Evolutionary conservation across 1,139 yeast species (phyloP).

Genomic region (Pichia kudriavzevii): DNA sequence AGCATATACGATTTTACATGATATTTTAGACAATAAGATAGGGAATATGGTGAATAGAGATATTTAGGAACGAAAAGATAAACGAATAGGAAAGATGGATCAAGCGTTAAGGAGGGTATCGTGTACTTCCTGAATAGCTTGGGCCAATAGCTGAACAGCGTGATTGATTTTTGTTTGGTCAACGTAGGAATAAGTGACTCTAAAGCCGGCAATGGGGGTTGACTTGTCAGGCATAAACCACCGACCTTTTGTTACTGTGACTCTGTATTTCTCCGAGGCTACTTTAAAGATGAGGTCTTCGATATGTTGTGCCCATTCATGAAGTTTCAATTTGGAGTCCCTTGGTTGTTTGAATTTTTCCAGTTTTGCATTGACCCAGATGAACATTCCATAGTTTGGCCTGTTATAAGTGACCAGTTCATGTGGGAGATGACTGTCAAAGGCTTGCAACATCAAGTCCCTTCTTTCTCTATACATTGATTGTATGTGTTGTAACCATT

Average conservation of each 20-base stretch:
- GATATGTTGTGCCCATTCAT: constrained; percentile 36
- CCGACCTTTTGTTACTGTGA: constrained; percentile 48
- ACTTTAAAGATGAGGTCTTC: constrained; percentile 39
- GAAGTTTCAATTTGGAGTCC: constrained; percentile 22
- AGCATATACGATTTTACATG: too few relatives aligned
- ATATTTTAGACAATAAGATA: too few relatives aligned
- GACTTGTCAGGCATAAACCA: constrained; percentile 43
- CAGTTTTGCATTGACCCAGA: constrained; percentile 41
- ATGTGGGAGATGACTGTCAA: constrained; percentile 36
- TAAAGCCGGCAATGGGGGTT: constrained; percentile 37
- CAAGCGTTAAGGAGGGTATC: constrained; percentile 6
- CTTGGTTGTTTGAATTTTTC: constrained; percentile 41
- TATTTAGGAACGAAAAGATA: too few relatives aligned
- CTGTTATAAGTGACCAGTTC: constrained; percentile 39
- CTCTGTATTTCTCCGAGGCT: constrained; percentile 35
- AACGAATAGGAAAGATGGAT: background rate
- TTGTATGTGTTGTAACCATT: constrained; percentile 76
- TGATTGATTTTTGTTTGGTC: constrained; percentile 38
- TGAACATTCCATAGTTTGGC: constrained; percentile 54
- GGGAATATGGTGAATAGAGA: too few relatives aligned
- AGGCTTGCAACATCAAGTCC: constrained; percentile 44
- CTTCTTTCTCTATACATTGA: constrained; percentile 64
- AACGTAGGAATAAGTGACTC: constrained; percentile 56
- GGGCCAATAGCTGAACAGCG: constrained; percentile 28
- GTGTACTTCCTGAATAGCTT: constrained; percentile 18